A percentile compares a stretch with the other conserved stretches of the same genome.
These are phyloP conservation scores for Pythium chondricola DNA, from an alignment of 352 stramenopile species.

Conservation along the genomic window DNA sequence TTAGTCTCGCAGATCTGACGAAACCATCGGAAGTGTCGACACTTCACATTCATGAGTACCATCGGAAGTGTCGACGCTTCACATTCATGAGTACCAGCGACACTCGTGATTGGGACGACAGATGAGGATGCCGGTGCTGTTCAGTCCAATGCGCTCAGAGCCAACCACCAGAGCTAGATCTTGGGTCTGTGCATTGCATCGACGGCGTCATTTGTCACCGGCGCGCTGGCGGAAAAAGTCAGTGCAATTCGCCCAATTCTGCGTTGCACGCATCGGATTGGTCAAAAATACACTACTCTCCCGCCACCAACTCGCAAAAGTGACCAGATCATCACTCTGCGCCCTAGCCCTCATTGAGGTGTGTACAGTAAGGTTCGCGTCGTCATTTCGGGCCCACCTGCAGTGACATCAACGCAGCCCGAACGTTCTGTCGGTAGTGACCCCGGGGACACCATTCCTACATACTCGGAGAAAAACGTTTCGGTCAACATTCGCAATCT, in stretches of 20 bases:
- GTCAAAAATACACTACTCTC: background rate
- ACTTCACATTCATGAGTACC: too few species aligned
- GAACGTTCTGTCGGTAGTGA: conserved; percentile 8
- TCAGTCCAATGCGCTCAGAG: too few species aligned
- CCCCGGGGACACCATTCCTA: conserved; percentile 8
- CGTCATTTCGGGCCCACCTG: background rate
- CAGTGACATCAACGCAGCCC: conserved; percentile 13
- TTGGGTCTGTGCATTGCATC: conserved; percentile 3
- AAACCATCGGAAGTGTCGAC: too few species aligned
- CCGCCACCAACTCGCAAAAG: conserved; percentile 1
- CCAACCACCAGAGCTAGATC: background rate
- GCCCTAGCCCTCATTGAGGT: conserved; percentile 10
- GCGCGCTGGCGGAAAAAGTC: conserved; percentile 10
- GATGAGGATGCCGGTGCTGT: too few species aligned
- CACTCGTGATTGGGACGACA: too few species aligned
- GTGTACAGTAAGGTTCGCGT: too few species aligned
- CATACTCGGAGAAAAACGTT: conserved; percentile 18
- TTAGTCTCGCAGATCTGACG: too few species aligned
- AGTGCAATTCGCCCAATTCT: conserved; percentile 18
- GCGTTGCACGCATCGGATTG: conserved; percentile 1
- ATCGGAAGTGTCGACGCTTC: too few species aligned
- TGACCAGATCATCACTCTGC: background rate
- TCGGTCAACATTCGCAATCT: conserved; percentile 23
- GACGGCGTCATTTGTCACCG: conserved; percentile 12
- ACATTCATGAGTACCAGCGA: too few species aligned